Conservation (phyloP, 805 yeast genomes). For the Teunomyces panamensis region DNA sequence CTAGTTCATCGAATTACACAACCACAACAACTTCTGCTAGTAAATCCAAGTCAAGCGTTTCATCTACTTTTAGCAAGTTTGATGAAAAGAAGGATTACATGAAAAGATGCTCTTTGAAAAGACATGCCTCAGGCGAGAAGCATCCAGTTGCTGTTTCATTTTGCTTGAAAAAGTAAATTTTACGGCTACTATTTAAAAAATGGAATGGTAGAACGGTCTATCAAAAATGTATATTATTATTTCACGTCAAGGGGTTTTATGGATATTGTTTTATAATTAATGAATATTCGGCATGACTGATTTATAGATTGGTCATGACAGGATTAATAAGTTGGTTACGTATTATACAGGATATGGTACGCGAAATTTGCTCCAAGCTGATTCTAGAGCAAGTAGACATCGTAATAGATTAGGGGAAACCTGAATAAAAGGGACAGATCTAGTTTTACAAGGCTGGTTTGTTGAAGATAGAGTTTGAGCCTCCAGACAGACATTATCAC, state of each 20-base stretch:
- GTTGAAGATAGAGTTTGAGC: background rate
- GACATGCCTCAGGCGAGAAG: conserved; percentile 4
- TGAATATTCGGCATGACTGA: conserved; percentile 4
- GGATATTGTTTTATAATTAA: conserved; percentile 2
- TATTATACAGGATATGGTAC: background rate
- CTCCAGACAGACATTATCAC: background rate
- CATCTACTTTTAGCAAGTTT: conserved; percentile 21
- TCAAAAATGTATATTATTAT: conserved; percentile 1
- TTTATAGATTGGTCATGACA: background rate
- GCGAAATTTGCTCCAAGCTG: background rate
- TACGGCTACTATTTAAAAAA: background rate
- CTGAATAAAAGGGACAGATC: background rate
- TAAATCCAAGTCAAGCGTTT: background rate
- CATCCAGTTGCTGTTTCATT: conserved; percentile 30
- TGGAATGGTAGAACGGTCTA: background rate
- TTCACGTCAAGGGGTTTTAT: background rate
- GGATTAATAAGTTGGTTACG: background rate
- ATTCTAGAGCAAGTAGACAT: background rate
- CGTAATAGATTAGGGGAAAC: background rate
- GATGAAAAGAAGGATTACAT: conserved; percentile 46
- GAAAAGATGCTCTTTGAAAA: conserved; percentile 36
- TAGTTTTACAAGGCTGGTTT: background rate
- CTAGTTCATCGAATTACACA: background rate
- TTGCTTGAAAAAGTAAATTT: conserved; percentile 33
- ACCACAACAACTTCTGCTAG: background rate